These are phyloP conservation scores for Globisporangium splendens DNA, from an alignment of 352 stramenopile species.

Conservation along the genomic window DNA sequence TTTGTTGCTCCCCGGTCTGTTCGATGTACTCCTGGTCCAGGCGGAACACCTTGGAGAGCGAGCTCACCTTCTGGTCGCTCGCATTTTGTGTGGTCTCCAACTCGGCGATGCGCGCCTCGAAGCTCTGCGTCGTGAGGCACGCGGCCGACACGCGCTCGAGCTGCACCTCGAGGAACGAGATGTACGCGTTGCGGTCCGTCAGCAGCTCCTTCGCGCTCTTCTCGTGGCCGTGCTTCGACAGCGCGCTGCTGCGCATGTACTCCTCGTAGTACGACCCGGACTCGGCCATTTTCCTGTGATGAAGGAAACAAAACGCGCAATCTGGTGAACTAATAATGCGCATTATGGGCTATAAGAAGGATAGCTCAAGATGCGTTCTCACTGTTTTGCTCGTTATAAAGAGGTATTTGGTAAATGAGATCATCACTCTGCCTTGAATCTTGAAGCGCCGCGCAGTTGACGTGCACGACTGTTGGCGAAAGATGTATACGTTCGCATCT, in stretches of 20 bases:
- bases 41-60: conserved; percentile 63
- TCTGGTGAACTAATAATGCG: not conserved
- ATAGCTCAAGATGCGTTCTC: too few species aligned
- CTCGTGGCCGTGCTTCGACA: conserved; percentile 54
- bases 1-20: conserved; percentile 39
- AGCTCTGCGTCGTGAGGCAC: conserved; percentile 64
- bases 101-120: conserved; percentile 56
- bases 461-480: not conserved
- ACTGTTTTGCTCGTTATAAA: too few species aligned
- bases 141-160: conserved; percentile 83
- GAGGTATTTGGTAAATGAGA: not conserved
- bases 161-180: conserved; percentile 87
- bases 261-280: conserved; percentile 76
- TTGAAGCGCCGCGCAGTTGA: conserved; percentile 3
- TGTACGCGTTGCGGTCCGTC: conserved; percentile 83
- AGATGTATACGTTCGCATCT: conserved; percentile 1
- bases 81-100: conserved; percentile 41
- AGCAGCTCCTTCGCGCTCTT: conserved; percentile 68
- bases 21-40: conserved; percentile 75
- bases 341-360: not conserved
- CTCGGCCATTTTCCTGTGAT: not conserved
- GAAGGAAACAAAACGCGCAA: not conserved
- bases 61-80: conserved; percentile 56
- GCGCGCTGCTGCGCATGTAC: conserved; percentile 75
- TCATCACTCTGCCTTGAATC: conserved; percentile 6